Evolutionary conservation across 352 stramenopile genomes (phyloP).

Genomic region (Halophytophthora polymorphica): DNA sequence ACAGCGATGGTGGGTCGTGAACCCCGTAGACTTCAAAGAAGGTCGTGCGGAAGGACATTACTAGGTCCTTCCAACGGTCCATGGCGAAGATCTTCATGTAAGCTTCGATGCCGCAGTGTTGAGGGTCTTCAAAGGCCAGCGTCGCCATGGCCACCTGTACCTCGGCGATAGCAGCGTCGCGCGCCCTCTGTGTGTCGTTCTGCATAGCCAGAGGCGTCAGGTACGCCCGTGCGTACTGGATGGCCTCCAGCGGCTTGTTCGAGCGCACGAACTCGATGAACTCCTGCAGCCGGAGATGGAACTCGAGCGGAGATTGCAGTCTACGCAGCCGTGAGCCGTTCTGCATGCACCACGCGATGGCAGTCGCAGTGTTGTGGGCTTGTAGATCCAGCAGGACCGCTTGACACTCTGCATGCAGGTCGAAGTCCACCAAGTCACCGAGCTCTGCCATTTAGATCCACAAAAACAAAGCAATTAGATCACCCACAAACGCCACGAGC

Average conservation of each 20-base stretch:
- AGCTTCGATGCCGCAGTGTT: conserved; percentile 55
- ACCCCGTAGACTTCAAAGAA: conserved; percentile 72
- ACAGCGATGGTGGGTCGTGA: conserved; percentile 62
- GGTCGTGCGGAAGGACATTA: conserved; percentile 54
- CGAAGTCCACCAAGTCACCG: conserved; percentile 61
- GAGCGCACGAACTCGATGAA: conserved; percentile 80
- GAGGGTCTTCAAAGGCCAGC: conserved; percentile 60
- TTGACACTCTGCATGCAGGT: conserved; percentile 54
- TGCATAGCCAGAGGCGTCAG: conserved; percentile 70
- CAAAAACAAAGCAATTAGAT: conserved; percentile 1
- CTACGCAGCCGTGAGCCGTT: conserved; percentile 72
- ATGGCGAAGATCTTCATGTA: conserved; percentile 66
- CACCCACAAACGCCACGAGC: too few species aligned
- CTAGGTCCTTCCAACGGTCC: conserved; percentile 54
- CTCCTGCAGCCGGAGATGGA: conserved; percentile 69
- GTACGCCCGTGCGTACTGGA: conserved; percentile 61
- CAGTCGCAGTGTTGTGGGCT: conserved; percentile 38
- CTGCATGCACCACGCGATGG: conserved; percentile 66
- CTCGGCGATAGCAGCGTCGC: conserved; percentile 53
- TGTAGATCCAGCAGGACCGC: conserved; percentile 54
- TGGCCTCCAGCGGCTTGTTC: conserved; percentile 62
- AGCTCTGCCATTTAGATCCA: conserved; percentile 32
- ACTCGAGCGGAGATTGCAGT: conserved; percentile 68
- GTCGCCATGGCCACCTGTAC: conserved; percentile 76
- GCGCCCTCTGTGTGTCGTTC: conserved; percentile 45